Percentiles rank a stretch among this genome's conserved stretches.
These are phyloP conservation scores for Salix viminalis DNA, from an alignment of 345 rosid species.

Conservation along the genomic window DNA sequence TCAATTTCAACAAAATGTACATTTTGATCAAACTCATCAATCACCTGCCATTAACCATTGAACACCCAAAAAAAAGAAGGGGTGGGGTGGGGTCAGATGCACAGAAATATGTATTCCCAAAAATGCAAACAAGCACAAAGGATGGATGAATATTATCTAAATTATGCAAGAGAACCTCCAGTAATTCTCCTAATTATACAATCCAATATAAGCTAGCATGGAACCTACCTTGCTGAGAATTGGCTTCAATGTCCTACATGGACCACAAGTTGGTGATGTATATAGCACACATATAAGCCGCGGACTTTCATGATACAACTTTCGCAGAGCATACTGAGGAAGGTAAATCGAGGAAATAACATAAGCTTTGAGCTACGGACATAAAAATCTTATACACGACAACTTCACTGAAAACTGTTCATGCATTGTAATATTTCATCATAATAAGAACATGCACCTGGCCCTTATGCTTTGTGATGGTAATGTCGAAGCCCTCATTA, in stretches of 20 bases:
- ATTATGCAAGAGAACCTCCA: background rate
- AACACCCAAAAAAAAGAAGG: background rate
- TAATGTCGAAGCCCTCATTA: constrained; percentile 75
- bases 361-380: constrained; percentile 1
- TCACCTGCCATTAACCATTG: constrained; percentile 47
- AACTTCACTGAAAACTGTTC: background rate
- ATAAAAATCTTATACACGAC: background rate
- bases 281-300: constrained; percentile 79
- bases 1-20: constrained; percentile 94
- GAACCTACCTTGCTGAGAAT: constrained; percentile 75
- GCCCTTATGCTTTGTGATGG: constrained; percentile 75
- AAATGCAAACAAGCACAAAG: background rate
- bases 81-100: background rate
- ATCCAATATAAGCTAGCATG: background rate
- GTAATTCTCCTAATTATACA: background rate
- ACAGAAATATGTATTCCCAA: background rate
- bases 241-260: constrained; percentile 94
- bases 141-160: background rate
- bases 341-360: constrained; percentile 11
- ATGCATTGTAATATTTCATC: too few relatives aligned
- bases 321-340: constrained; percentile 81
- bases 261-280: constrained; percentile 95
- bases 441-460: constrained; percentile 48
- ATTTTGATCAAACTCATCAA: constrained; percentile 77
- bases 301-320: constrained; percentile 90